These are phyloP conservation scores for Myriosclerotinia scirpicola DNA, from an alignment of 2,329 filamentous ascomycete species.

Conservation along the genomic window DNA sequence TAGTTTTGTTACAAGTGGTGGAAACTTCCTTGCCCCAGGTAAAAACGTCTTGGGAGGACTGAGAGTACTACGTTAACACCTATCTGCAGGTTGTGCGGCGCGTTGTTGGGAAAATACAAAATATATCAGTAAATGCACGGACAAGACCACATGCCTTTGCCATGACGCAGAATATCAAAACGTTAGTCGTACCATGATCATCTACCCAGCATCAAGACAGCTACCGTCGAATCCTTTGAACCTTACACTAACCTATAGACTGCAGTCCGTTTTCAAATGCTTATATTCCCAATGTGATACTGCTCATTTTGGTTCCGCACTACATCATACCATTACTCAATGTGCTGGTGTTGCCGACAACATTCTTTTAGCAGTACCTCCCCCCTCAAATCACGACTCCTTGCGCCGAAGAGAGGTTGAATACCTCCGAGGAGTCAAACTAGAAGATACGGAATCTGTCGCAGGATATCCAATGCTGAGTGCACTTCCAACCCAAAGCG, in stretches of 20 bases:
- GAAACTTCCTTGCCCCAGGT: conserved; percentile 29
- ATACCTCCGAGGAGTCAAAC: conserved; percentile 32
- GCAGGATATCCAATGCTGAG: conserved; percentile 31
- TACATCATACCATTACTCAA: conserved; percentile 40
- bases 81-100: conserved; percentile 36
- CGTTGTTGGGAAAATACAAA: conserved; percentile 44
- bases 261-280: conserved; percentile 42
- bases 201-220: neutral
- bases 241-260: conserved; percentile 11
- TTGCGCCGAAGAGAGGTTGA: conserved; percentile 38
- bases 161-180: conserved; percentile 40
- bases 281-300: conserved; percentile 44
- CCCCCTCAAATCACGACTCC: conserved; percentile 36
- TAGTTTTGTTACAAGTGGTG: conserved; percentile 24
- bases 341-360: conserved; percentile 35
- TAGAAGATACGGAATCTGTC: conserved; percentile 31
- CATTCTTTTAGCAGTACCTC: conserved; percentile 29
- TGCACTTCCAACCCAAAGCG: conserved; percentile 28
- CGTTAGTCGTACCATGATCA: conserved; percentile 29
- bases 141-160: conserved; percentile 39
- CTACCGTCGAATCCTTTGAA: neutral
- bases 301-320: conserved; percentile 39
- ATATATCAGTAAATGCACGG: conserved; percentile 40
- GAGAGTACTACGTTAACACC: conserved; percentile 8
- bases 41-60: neutral